Evolutionary conservation across 805 yeast genomes (phyloP), one percentile per base, ranked within the genome.

Genomic region (Clavispora phyllophila): DNA sequence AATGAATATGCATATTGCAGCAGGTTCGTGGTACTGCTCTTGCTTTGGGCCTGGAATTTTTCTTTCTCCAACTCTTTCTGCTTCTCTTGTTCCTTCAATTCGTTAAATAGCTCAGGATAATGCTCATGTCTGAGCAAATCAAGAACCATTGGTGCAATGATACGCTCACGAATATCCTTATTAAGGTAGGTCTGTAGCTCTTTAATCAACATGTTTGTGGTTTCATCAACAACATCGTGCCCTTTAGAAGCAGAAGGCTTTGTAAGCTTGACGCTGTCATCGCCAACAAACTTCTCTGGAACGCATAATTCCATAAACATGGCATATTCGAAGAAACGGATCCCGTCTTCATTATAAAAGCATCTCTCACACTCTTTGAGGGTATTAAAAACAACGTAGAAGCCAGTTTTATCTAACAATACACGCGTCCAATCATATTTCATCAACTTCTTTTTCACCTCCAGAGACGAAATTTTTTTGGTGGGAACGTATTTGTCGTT

Each of bases 81-180:
- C 35, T 41, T 39, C 36, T 52, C 51, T 46, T 68, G 60, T 18
- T 60, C 61, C 42, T 59, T 66, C 35, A 69, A 55, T 18, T 63
- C 70, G 33, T 60, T 56, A 20, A 69, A 55, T 15, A 69, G 56
- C 3, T 72, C 75, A 1, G 87, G 84, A 54, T 76, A 83, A 29
- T 73, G 73, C 4, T 75, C 76, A 31, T 80, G 81, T 43, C 77
- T 74, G 49, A 88, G 67, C 15, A 75, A 62, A 24, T 81, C 81
- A 41, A 84, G 68, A 14, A 88, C 76, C 1, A 73, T 70, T 0
- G 93, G 87, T 0, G 85, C 89, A 19, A 87, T 74, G 3, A 85
- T 63, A 46, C 87, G 76, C 54, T 81, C 91, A 50, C 85, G 71
- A 19, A 88, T 76, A 62, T 88, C 95, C 46, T 83, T 82, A 17